Evolutionary conservation across 2,329 filamentous ascomycete genomes (phyloP).

Genomic region (Fusarium proliferatum): DNA sequence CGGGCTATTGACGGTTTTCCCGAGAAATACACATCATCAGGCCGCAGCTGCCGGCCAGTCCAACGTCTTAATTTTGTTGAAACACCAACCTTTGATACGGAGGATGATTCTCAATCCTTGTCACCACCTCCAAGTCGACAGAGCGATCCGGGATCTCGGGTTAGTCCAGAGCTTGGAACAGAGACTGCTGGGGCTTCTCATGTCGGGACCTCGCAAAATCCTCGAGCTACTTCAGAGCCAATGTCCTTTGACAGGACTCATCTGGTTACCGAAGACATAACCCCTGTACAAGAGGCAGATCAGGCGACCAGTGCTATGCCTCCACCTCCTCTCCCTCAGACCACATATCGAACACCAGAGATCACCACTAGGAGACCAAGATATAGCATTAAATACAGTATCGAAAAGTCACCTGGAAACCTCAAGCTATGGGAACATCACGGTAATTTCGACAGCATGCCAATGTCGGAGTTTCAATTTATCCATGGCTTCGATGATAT

Average conservation of each 20-base stretch:
- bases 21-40: background rate
- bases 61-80: background rate
- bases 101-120: background rate
- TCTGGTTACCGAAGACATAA: background rate
- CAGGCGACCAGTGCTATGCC: background rate
- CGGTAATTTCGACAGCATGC: background rate
- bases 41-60: background rate
- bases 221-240: background rate
- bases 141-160: background rate
- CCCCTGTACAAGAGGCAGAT: background rate
- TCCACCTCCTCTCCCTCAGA: background rate
- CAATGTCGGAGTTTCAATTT: background rate
- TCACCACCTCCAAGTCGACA: background rate
- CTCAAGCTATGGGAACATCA: background rate
- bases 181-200: rapidly evolving
- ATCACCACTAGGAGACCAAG: background rate
- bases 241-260: rapidly evolving
- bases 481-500: background rate
- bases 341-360: too few species aligned
- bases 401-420: background rate
- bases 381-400: background rate
- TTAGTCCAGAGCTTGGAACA: background rate
- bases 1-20: rapidly evolving
- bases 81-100: background rate
- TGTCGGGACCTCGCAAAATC: rapidly evolving